phyloP scores from a whole-genome alignment of 108 stramenopile species.

The Fragilaria crotonensis region DNA sequence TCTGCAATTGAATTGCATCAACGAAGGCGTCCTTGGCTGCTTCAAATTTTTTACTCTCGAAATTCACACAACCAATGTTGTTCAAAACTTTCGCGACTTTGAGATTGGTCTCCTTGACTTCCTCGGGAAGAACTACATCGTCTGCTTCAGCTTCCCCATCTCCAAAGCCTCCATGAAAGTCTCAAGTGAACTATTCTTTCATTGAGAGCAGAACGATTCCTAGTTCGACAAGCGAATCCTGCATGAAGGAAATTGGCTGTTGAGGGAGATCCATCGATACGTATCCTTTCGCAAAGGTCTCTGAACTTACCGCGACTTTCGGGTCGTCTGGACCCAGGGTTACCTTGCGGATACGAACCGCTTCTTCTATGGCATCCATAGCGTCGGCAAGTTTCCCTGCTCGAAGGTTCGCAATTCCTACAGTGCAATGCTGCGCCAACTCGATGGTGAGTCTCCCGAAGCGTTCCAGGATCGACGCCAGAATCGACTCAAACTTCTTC shows the following conservation, averaged over 20 bases:
- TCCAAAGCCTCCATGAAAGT: constrained; percentile 42
- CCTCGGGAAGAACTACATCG: constrained; percentile 7
- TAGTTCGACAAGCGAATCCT: constrained; percentile 55
- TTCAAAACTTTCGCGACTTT: constrained; percentile 54
- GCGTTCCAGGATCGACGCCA: constrained; percentile 28
- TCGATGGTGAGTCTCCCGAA: constrained; percentile 42
- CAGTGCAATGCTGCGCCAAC: constrained; percentile 56
- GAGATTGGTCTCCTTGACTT: constrained; percentile 28
- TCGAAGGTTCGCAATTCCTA: constrained; percentile 52
- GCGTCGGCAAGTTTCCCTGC: constrained; percentile 49
- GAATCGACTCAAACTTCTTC: constrained; percentile 46
- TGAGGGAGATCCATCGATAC: neutral
- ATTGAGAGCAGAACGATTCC: constrained; percentile 52
- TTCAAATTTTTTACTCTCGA: constrained; percentile 34
- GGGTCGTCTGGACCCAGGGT: constrained; percentile 34
- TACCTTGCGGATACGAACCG: constrained; percentile 43
- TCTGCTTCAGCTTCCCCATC: constrained; percentile 34
- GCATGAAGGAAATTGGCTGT: neutral
- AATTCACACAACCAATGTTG: constrained; percentile 64
- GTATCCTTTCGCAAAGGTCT: too few relatives aligned
- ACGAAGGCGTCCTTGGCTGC: constrained; percentile 36
- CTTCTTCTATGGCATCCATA: constrained; percentile 57
- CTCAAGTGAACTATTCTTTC: constrained; percentile 45
- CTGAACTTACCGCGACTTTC: constrained; percentile 39
- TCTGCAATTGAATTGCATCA: constrained; percentile 38